Base-by-base conservation (phyloP, 2,329 filamentous ascomycete genomes). In the Elsinoe batatas region DNA sequence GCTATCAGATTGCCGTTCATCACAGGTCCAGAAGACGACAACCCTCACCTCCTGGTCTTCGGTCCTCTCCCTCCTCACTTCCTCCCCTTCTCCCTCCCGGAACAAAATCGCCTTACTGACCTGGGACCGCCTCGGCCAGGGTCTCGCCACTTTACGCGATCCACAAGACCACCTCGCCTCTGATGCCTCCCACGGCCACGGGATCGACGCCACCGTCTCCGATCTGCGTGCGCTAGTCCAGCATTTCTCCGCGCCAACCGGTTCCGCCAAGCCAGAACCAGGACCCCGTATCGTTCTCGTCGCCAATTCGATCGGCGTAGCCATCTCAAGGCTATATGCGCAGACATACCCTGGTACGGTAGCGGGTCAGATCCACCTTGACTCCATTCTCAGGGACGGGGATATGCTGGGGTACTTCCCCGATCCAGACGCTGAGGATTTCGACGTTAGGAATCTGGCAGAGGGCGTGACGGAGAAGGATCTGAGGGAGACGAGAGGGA, bases 231-330 rank as follows among this genome's bases (percentile, higher is more conserved):
- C 56, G n/a, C 60, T 65, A 51, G 60, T 56, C 12, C 26, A 11
- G 10, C 51, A 54, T 36, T 54, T 54, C 37, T 33, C 44, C 13
- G 0, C 43, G 10, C 3, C 12, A 18, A 1, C 22, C 30, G 11
- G 57, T 72, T 71, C 26, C 13, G 11, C 33, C 20, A 37, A 22
- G 30, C 71, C 22, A 26, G 22, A 22, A 20, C 72, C 68, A 67
- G 85, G 15, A 72, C 74, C 7, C 77, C 77, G 73, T 83, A 83
- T 59, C 13, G n/a, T 59, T 2, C 30, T 59, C 1, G 55, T 57
- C 2, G 46, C 54, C n/a, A 59, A 55, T 15, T 95, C 91, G 65
- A 73, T 89, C 55, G 90, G 89, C 20, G 88, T 88, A 1, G 88
- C 88, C 0, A 83, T 90, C 58, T 86, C 88, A 2, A 1, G 63